These are phyloP conservation scores for Fusarium compactum DNA, from an alignment of 2,329 filamentous ascomycete species.

Conservation along the genomic window DNA sequence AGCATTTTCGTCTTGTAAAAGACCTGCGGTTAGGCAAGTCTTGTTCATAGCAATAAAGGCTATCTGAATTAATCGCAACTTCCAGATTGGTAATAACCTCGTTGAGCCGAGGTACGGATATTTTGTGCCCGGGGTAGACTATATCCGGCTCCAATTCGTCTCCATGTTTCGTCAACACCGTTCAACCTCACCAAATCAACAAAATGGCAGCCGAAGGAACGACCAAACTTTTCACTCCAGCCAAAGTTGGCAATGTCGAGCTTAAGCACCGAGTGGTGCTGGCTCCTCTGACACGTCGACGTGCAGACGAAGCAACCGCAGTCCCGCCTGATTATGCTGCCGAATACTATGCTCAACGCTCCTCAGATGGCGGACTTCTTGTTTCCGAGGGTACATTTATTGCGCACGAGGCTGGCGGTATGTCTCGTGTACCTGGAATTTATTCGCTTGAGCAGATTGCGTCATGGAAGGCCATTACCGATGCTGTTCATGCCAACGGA, in stretches of 20 bases:
- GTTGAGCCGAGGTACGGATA: slow-evolving; percentile 17
- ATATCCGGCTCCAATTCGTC: not conserved
- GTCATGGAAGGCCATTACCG: slow-evolving; percentile 71
- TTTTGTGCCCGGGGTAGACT: slow-evolving; percentile 4
- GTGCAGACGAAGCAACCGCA: slow-evolving; percentile 55
- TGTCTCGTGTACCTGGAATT: slow-evolving; percentile 59
- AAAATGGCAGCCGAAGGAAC: slow-evolving; percentile 21
- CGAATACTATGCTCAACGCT: slow-evolving; percentile 61
- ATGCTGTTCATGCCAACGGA: slow-evolving; percentile 72
- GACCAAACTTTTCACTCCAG: slow-evolving; percentile 57
- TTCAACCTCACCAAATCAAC: not conserved
- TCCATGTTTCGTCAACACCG: not conserved
- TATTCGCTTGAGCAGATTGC: slow-evolving; percentile 67
- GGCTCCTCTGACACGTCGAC: slow-evolving; percentile 69
- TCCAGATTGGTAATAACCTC: not conserved
- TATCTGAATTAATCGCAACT: not conserved
- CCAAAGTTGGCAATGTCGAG: slow-evolving; percentile 53
- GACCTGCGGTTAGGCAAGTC: not conserved
- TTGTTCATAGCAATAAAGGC: not conserved
- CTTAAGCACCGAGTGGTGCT: slow-evolving; percentile 63
- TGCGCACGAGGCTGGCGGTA: slow-evolving; percentile 51
- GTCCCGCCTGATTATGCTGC: slow-evolving; percentile 52
- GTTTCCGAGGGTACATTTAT: slow-evolving; percentile 61
- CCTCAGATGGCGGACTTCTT: slow-evolving; percentile 58
- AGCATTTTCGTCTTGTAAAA: not conserved